Percentiles rank a stretch among this genome's conserved stretches.
Evolutionary conservation across 2,329 filamentous ascomycete genomes (phyloP).

Genomic region (Didymosphaeria variabile): DNA sequence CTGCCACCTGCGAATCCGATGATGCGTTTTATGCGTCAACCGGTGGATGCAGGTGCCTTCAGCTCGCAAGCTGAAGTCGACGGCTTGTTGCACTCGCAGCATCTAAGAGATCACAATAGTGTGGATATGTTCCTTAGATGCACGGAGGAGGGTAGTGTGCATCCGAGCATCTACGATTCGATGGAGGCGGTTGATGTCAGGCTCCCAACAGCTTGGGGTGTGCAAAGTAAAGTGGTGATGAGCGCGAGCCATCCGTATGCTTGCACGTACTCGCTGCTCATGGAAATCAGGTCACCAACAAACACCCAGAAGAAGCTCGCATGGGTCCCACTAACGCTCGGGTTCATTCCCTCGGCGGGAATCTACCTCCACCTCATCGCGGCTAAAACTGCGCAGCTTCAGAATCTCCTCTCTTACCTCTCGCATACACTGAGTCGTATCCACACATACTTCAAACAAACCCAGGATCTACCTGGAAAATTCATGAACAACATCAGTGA

Average conservation of each 20-base stretch:
- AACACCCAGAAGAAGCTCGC: slow-evolving; percentile 44
- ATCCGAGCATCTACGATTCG: slow-evolving; percentile 85
- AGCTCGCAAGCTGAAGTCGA: slow-evolving; percentile 52
- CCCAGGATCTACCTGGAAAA: slow-evolving; percentile 78
- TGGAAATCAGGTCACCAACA: slow-evolving; percentile 54
- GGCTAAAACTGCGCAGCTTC: slow-evolving; percentile 85
- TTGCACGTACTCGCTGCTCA: slow-evolving; percentile 79
- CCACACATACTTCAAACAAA: slow-evolving; percentile 81
- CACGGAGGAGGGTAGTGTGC: slow-evolving; percentile 73
- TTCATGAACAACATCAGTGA: slow-evolving; percentile 82
- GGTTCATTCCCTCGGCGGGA: slow-evolving; percentile 79
- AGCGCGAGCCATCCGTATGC: slow-evolving; percentile 78
- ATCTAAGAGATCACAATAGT: slow-evolving; percentile 73
- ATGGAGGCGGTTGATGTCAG: slow-evolving; percentile 77
- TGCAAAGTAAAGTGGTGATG: slow-evolving; percentile 60
- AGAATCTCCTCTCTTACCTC: slow-evolving; percentile 86
- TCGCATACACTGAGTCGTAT: slow-evolving; percentile 82
- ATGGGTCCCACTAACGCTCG: slow-evolving; percentile 77
- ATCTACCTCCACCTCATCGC: slow-evolving; percentile 85
- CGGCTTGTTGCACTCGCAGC: slow-evolving; percentile 51
- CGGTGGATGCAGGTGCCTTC: slow-evolving; percentile 48
- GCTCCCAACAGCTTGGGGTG: slow-evolving; percentile 54
- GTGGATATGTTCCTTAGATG: slow-evolving; percentile 82
- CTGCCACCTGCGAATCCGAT: slow-evolving; percentile 45
- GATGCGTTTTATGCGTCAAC: slow-evolving; percentile 36